Evolutionary conservation across 2,329 filamentous ascomycete species (phyloP), one percentile per base, ranked within the genome.

Genomic region (Juglanconis oblonga): DNA sequence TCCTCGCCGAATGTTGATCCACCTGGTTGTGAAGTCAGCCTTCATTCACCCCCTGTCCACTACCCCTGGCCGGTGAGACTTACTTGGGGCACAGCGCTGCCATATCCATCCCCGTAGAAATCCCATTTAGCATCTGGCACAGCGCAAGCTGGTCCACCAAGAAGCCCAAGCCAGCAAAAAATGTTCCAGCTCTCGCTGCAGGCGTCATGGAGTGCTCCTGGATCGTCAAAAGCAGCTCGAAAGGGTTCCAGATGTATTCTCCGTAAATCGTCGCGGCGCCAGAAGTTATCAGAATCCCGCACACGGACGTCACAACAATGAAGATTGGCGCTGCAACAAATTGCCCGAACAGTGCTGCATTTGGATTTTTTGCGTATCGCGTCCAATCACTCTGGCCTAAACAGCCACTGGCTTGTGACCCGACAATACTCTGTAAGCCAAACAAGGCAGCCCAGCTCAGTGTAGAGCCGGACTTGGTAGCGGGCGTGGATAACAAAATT

Each of bases 1-100:
- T 4, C 79, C 80, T 7, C 79, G 72, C 17, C 78, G 70, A 53
- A 81, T 81, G 62, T 79, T 81, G 67, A 82, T 75, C 64, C 74
- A 81, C 40, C 52, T 55, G n/a, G 24, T 42, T 14, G n/a, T 42
- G 17, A n/a, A 9, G 17, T 53, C 6, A 35, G 33, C n/a, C 10
- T 40, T 29, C 4, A 5, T 42, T 33, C 31, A 5, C 10, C 13
- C 48, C 32, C 13, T 24, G 17, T 17, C 29, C 31, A 33, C 45
- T 17, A 3, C 10, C 40, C 17, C 13, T n/a, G 13, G 14, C 17
- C 14, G 17, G 17, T 4, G 8, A 8, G 9, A 47, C 44, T 17
- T n/a, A 55, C 45, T 71, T 71, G 0, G 79, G 79, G 17, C 74
- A 74, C 0, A 80, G 69, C 1, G 74, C 76, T 1, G 79, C 76